Evolutionary conservation across 75 land plant genomes (phyloP).

Genomic region (Gnetum montanum): DNA sequence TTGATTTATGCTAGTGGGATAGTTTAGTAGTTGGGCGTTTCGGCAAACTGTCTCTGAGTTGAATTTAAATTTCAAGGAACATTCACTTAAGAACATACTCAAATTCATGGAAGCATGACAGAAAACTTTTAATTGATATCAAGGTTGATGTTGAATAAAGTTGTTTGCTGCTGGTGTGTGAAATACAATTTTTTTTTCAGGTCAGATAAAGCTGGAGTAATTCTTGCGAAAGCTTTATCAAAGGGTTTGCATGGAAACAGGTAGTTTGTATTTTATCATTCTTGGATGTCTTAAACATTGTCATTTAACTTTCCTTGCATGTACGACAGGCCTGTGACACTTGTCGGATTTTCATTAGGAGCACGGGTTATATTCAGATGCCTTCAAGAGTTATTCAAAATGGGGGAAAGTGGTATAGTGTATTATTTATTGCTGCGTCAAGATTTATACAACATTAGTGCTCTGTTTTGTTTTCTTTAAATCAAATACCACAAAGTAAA

Average conservation of each 20-base stretch:
- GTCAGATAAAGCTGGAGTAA: slow-evolving; percentile 90
- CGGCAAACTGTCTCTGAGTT: background rate
- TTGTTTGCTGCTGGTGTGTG: background rate
- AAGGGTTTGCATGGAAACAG: slow-evolving; percentile 88
- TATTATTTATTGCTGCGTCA: background rate
- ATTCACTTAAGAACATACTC: background rate
- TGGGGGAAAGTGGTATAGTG: slow-evolving; percentile 55
- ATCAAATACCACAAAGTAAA: background rate
- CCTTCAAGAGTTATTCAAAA: slow-evolving; percentile 62
- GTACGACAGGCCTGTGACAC: slow-evolving; percentile 83
- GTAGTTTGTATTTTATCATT: too few species aligned
- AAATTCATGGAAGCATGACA: background rate
- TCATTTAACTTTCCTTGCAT: too few species aligned
- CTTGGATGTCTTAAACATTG: too few species aligned
- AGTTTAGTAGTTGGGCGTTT: background rate
- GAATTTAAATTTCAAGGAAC: background rate
- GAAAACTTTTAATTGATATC: background rate
- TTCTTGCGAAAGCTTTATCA: slow-evolving; percentile 72
- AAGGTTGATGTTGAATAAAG: background rate
- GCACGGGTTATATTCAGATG: slow-evolving; percentile 92
- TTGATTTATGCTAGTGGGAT: too few species aligned
- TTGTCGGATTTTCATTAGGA: slow-evolving; percentile 90
- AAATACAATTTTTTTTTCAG: slow-evolving; percentile 43
- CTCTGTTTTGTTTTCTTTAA: background rate
- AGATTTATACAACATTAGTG: background rate